Evolutionary conservation across 2,329 filamentous ascomycete species (phyloP).

Genomic region (Arthrobotrys sphaeroides): DNA sequence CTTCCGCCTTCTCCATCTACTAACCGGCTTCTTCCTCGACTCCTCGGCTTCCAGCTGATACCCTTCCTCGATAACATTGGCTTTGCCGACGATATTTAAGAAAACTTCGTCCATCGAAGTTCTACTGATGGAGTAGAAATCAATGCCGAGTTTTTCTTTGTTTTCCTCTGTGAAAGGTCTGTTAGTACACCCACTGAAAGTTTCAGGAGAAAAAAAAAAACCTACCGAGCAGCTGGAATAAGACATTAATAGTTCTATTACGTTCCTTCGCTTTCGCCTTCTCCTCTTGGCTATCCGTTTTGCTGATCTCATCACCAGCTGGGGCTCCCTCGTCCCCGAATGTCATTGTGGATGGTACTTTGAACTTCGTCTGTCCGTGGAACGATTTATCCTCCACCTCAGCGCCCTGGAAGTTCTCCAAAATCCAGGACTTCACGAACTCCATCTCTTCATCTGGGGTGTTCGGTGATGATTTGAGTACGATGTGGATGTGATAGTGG

Average conservation of each 20-base stretch:
- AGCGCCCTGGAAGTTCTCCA: conserved; percentile 70
- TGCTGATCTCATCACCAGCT: conserved; percentile 54
- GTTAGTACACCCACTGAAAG: background rate
- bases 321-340: conserved; percentile 43
- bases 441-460: conserved; percentile 75
- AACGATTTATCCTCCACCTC: conserved; percentile 77
- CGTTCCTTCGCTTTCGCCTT: conserved; percentile 48
- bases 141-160: conserved; percentile 74
- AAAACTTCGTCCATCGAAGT: conserved; percentile 93
- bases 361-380: conserved; percentile 89
- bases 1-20: conserved; percentile 32
- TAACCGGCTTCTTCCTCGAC: conserved; percentile 45
- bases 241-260: conserved; percentile 55
- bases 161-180: conserved; percentile 68
- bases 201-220: background rate
- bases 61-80: conserved; percentile 80
- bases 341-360: conserved; percentile 69
- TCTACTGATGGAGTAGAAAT: conserved; percentile 86
- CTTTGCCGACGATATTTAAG: conserved; percentile 80
- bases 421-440: conserved; percentile 73
- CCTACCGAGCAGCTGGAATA: conserved; percentile 56
- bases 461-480: conserved; percentile 77
- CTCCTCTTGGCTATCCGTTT: conserved; percentile 34
- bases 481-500: conserved; percentile 81
- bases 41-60: conserved; percentile 50